Base-by-base conservation (phyloP, 2,329 filamentous ascomycete species). In the Colletotrichum sp. region DNA sequence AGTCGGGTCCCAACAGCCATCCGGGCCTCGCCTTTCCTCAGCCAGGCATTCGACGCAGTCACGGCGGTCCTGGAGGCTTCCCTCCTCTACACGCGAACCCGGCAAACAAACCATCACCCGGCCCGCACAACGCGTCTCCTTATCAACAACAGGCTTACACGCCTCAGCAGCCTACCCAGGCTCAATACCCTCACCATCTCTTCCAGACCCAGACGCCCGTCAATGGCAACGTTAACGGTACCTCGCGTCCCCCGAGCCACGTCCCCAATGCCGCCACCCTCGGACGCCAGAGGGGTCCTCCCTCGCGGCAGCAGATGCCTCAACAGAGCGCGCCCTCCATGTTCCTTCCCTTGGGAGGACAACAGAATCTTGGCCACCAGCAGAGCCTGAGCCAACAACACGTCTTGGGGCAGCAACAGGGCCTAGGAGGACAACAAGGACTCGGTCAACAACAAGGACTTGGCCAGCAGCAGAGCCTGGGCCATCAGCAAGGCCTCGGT, bases 141-240 rank as follows among this genome's bases (percentile, higher is more conserved):
- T 92, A 92, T 80, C 89, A 90, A 81, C 81, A 87, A 69, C 88
- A 89, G 78, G 85, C 87, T 75, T 92, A 92, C 81, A 82, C 87
- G 71, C 84, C 90, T 66, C 89, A 91, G 80, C 89, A 90, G 79
- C 85, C 87, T 32, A 84, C 87, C 18, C 85, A 87, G 76, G 84
- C 84, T 74, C 80, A 85, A 24, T 91, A 90, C 77, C 82, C 88
- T 24, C 89, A 90, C 78, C 89, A 90, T 78, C 84, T 92, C 76
- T 92, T 90, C 83, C 83, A 86, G 80, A 86, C 84, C 64, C 83
- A 88, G 26, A 85, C 86, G 26, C 83, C 88, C 61, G 83, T 89
- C 84, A 81, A 88, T 85, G 80, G 86, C 74, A 89, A 84, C 78
- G 85, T 91, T 77, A 89, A 87, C 82, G 85, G 89, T 71, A 79